Conservation (phyloP, 2,329 filamentous ascomycete species). For the Ophiocordyceps sinensis region DNA sequence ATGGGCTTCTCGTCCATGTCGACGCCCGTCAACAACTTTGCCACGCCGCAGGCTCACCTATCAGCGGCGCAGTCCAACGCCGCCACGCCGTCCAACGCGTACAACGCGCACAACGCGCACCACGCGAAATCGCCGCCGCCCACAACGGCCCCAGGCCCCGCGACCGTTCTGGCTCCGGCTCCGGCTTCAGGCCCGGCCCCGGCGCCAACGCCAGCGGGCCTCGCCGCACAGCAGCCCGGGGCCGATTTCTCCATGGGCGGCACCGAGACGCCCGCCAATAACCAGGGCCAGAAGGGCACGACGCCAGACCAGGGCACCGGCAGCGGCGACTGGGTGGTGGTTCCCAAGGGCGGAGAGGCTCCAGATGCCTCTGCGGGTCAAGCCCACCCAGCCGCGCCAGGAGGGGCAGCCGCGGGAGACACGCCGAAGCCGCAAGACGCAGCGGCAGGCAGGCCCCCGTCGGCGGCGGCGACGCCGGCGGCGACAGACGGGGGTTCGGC, state of each 20-base stretch:
- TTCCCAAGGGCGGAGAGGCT: conserved; percentile 45
- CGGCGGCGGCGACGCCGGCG: conserved; percentile 29
- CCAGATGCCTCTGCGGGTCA: conserved; percentile 15
- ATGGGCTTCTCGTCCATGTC: conserved; percentile 43
- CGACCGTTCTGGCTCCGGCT: conserved; percentile 2
- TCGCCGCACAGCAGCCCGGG: conserved; percentile 5
- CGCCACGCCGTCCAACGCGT: conserved; percentile 37
- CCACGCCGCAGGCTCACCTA: conserved; percentile 44
- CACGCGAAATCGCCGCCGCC: conserved; percentile 30
- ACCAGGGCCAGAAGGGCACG: conserved; percentile 19
- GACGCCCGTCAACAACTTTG: conserved; percentile 45
- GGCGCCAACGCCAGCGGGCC: neutral
- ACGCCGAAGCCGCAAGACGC: conserved; percentile 7
- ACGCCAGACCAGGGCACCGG: conserved; percentile 35
- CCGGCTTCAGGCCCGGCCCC: conserved; percentile 1
- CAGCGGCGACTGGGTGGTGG: conserved; percentile 60
- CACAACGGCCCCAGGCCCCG: neutral
- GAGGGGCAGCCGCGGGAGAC: conserved; percentile 2
- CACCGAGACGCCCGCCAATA: conserved; percentile 22
- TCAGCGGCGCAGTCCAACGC: conserved; percentile 41
- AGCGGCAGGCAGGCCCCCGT: conserved; percentile 20
- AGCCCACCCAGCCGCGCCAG: neutral
- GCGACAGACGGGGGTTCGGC: conserved; percentile 26
- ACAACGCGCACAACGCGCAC: no score
- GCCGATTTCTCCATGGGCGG: conserved; percentile 38